Conservation (phyloP, 352 stramenopile species). For the Pythium sp. region DNA sequence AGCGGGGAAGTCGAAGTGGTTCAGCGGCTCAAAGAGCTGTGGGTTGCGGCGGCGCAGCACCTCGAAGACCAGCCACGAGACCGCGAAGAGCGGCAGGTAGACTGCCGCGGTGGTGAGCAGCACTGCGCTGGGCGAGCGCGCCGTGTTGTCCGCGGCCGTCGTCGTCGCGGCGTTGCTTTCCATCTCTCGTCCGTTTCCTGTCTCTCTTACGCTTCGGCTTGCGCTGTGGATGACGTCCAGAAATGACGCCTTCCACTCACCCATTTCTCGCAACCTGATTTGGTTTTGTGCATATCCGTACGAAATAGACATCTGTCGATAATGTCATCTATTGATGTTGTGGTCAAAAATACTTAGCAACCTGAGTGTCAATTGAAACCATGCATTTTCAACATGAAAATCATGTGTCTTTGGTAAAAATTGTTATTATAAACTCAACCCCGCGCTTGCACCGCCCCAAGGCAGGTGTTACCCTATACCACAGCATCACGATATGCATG, state of each 20-base stretch:
- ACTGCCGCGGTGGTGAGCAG: constrained; percentile 56
- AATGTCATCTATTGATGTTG: too few relatives aligned
- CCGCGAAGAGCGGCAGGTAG: constrained; percentile 62
- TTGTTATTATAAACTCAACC: too few relatives aligned
- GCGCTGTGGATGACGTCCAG: neutral
- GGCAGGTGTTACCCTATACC: too few relatives aligned
- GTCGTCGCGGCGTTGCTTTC: constrained; percentile 4
- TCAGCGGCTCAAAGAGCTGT: constrained; percentile 47
- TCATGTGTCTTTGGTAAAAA: too few relatives aligned
- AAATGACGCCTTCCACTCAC: neutral
- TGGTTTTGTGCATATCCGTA: neutral
- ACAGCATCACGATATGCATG: too few relatives aligned
- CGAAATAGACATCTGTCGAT: too few relatives aligned
- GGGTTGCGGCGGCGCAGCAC: constrained; percentile 40
- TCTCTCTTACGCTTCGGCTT: neutral
- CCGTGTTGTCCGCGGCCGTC: constrained; percentile 18
- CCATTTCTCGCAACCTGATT: neutral
- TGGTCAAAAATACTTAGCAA: too few relatives aligned
- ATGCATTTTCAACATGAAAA: too few relatives aligned
- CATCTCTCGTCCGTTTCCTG: neutral
- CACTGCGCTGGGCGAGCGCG: constrained; percentile 38
- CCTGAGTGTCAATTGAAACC: too few relatives aligned
- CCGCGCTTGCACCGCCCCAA: too few relatives aligned
- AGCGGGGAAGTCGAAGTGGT: constrained; percentile 38
- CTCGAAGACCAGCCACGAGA: constrained; percentile 60